These are phyloP conservation scores for Alternaria sp. DNA, from an alignment of 2,329 filamentous ascomycete genomes.

Conservation along the genomic window DNA sequence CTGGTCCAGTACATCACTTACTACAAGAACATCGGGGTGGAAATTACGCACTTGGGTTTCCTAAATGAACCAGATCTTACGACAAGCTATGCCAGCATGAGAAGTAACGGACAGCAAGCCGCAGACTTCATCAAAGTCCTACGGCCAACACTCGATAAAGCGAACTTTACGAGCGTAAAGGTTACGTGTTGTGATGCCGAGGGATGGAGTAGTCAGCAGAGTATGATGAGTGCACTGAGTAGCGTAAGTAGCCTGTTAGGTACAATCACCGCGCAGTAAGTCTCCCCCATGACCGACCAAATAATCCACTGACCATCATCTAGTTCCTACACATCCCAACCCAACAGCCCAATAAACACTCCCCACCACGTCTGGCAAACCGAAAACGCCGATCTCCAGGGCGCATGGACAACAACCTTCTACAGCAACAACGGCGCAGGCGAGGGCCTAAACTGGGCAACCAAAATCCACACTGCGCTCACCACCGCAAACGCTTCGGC, in stretches of 20 bases:
- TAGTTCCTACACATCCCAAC: slow-evolving; percentile 30
- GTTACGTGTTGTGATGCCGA: slow-evolving; percentile 56
- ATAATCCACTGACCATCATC: background rate
- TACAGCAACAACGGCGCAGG: slow-evolving; percentile 55
- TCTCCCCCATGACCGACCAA: too few relatives aligned
- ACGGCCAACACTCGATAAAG: slow-evolving; percentile 46
- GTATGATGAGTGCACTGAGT: slow-evolving; percentile 27
- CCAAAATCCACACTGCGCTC: slow-evolving; percentile 59
- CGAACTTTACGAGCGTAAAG: slow-evolving; percentile 45
- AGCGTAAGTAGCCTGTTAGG: slow-evolving; percentile 26
- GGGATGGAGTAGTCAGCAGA: slow-evolving; percentile 49
- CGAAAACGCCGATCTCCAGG: slow-evolving; percentile 58
- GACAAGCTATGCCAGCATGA: slow-evolving; percentile 50
- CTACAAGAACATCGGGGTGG: slow-evolving; percentile 52
- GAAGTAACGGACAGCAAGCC: slow-evolving; percentile 55
- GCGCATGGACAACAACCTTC: slow-evolving; percentile 51
- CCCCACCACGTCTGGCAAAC: slow-evolving; percentile 60
- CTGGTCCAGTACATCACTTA: slow-evolving; percentile 56
- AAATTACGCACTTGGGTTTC: slow-evolving; percentile 53
- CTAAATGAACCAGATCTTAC: slow-evolving; percentile 55
- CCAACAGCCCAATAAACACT: slow-evolving; percentile 38
- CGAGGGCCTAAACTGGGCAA: slow-evolving; percentile 64
- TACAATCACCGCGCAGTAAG: slow-evolving; percentile 35
- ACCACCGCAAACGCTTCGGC: slow-evolving; percentile 57
- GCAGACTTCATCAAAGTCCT: slow-evolving; percentile 60